These are phyloP conservation scores for Penicillium vulpinum DNA, from an alignment of 2,329 filamentous ascomycete genomes.

Conservation along the genomic window DNA sequence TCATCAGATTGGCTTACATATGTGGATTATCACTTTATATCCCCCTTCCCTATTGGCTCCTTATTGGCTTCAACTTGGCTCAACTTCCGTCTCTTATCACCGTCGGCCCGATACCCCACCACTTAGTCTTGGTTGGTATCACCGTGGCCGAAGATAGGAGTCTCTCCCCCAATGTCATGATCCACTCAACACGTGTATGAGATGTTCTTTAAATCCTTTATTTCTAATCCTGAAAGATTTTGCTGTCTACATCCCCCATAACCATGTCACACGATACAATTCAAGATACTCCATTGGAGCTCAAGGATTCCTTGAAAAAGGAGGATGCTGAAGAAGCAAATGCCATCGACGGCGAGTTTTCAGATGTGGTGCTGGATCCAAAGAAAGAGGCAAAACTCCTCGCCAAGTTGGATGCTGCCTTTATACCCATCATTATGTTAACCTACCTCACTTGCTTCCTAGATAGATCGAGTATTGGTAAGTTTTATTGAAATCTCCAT, in stretches of 20 bases:
- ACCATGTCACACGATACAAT: constrained; percentile 1
- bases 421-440: constrained; percentile 57
- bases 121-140: neutral
- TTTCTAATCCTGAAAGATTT: too few relatives aligned
- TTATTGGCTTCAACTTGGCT: neutral
- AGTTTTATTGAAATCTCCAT: neutral
- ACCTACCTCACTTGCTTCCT: constrained; percentile 58
- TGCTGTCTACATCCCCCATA: neutral
- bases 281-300: constrained; percentile 11
- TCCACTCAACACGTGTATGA: neutral
- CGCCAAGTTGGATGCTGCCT: constrained; percentile 50
- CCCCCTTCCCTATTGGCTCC: neutral
- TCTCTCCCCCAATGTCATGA: neutral
- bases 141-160: neutral
- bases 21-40: too few relatives aligned
- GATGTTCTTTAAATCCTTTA: neutral
- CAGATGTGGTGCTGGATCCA: constrained; percentile 42
- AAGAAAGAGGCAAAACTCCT: constrained; percentile 50
- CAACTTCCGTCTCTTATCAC: constrained; percentile 10
- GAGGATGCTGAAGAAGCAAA: constrained; percentile 9
- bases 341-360: constrained; percentile 16
- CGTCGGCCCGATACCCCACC: constrained; percentile 17
- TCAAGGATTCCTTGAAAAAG: constrained; percentile 17
- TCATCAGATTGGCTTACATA: constrained; percentile 1
- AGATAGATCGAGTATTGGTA: constrained; percentile 57